These are phyloP conservation scores for Gomphus bonarii DNA, from an alignment of 1,284 basidiomycete species.

Conservation along the genomic window DNA sequence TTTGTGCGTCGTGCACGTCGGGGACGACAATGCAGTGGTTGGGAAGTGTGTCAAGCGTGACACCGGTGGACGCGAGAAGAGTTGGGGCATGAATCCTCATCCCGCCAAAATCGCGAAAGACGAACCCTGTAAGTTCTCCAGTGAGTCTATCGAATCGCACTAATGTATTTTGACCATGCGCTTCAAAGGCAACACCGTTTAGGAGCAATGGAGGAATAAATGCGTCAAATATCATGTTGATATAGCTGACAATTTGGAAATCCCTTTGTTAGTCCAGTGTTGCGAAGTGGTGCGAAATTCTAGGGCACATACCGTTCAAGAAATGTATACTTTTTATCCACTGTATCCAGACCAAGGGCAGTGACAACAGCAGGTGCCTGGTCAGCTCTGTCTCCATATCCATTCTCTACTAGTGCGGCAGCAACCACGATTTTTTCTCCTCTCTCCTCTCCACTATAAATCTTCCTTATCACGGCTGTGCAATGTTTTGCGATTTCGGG, in stretches of 20 bases:
- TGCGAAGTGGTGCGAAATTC: conserved; percentile 1
- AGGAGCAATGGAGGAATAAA: conserved; percentile 37
- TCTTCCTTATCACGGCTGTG: conserved; percentile 34
- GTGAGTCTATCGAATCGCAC: conserved; percentile 33
- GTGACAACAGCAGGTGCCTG: conserved; percentile 34
- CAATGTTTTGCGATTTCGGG: conserved; percentile 38
- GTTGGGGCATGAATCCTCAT: conserved; percentile 39
- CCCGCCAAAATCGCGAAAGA: conserved; percentile 42
- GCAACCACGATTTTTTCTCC: conserved; percentile 34
- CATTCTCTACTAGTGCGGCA: conserved; percentile 38
- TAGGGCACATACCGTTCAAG: conserved; percentile 28
- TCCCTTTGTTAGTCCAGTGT: conserved; percentile 22
- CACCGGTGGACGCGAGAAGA: conserved; percentile 31
- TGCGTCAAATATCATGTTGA: conserved; percentile 37
- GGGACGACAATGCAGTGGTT: conserved; percentile 36
- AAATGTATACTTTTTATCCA: conserved; percentile 32
- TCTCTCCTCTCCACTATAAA: conserved; percentile 23
- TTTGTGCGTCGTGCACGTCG: conserved; percentile 35
- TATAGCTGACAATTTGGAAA: conserved; percentile 30
- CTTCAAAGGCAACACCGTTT: conserved; percentile 44
- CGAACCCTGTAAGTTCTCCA: conserved; percentile 33
- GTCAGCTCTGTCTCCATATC: conserved; percentile 26
- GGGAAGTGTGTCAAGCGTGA: conserved; percentile 33
- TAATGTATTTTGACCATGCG: conserved; percentile 43
- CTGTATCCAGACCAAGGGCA: conserved; percentile 31